Evolutionary conservation across 345 rosid genomes (phyloP).

Genomic region (Trapa bicornis): DNA sequence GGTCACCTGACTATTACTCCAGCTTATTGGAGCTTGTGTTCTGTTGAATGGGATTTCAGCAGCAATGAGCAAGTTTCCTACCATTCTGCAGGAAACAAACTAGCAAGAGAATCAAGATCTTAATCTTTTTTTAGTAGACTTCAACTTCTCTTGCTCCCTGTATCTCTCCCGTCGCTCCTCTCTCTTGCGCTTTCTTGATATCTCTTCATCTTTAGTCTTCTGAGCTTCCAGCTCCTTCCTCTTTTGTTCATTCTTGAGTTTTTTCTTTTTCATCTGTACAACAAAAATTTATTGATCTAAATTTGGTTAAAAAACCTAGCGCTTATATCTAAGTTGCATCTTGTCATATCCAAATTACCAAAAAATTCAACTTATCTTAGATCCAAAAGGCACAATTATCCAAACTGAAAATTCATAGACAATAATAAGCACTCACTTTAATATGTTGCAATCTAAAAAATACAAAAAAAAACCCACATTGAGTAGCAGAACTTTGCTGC

Average conservation of each 20-base stretch:
- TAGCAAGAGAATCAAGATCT: conserved; percentile 13
- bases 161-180: conserved; percentile 72
- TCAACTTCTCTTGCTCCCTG: conserved; percentile 47
- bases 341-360: not conserved
- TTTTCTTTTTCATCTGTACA: conserved; percentile 52
- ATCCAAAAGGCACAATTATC: not conserved
- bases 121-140: conserved; percentile 24
- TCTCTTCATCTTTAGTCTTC: conserved; percentile 59
- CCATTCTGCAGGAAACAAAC: not conserved
- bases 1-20: not conserved
- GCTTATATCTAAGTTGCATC: not conserved
- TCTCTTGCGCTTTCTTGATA: conserved; percentile 56
- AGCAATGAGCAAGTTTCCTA: not conserved
- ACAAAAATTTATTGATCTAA: not conserved
- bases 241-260: conserved; percentile 47
- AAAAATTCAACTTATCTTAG: not conserved
- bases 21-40: not conserved
- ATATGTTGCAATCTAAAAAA: not conserved
- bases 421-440: not conserved
- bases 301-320: not conserved
- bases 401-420: not conserved
- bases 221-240: conserved; percentile 36
- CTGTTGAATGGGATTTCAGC: not conserved
- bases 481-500: not conserved
- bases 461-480: not conserved